Base-by-base conservation (phyloP, 805 yeast species). In the Wickerhamiella siamensis region DNA sequence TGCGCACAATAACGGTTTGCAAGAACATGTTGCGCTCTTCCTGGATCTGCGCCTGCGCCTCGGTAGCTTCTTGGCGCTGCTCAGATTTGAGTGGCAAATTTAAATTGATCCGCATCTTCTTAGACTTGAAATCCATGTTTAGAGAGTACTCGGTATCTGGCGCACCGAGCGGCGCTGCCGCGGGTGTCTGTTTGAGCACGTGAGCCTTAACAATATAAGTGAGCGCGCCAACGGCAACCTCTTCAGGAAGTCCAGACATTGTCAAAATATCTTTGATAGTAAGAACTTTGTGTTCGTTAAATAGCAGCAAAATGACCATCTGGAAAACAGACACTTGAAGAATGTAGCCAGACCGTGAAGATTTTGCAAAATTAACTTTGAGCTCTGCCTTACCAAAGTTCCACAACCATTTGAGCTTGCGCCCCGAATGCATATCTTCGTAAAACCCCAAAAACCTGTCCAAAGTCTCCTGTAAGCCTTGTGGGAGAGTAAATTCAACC, bases 331-430 rank as follows among this genome's bases (percentile, higher is more conserved):
- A 80, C 34, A 84, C 84, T 3, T 81, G 79, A 55, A 93, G 79
- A 4, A 60, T 55, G 42, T 61, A 61, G 5, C 57, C 55, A 9
- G 47, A 47, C 55, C 79, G 83, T 38, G 94, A 86, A 4, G 87
- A 80, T 51, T 79, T 78, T 4, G 88, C 73, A 47, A 86, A 70
- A 56, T 83, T 81, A 9, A 94, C 94, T 60, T 79, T 82, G 43
- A 91, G 63, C 59, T 91, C 99, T 46, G 93, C 91, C 59, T 88
- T 80, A 37, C 94, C 83, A 57, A 83, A 75, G 53, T 84, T 80
- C 96, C 96, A 91, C 45, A 88, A 71, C 99, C 99, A 91, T 56
- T 83, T 81, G 52, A 91, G 71, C 49, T 83, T 77, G 60, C 97
- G 73, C 10, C 96, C 96, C 47, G 68, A 74, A 60, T 88, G 96